Percentiles rank a stretch among this genome's conserved stretches.
Conservation (phyloP, 352 stramenopile species). For the Saprolegnia parasitica region DNA sequence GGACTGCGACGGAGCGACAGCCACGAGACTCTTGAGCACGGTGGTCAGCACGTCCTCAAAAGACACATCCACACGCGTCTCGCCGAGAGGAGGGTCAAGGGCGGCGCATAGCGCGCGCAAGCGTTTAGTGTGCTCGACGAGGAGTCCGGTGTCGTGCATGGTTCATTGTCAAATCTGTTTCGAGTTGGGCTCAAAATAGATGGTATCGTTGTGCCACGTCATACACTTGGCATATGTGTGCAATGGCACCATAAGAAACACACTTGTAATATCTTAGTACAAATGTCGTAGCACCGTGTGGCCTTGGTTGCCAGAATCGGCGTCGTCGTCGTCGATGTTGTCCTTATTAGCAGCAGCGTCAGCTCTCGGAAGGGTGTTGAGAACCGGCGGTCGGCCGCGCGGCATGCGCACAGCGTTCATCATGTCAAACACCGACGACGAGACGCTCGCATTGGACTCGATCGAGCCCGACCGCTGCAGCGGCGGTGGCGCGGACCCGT, state of each 20-base stretch:
- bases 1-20: constrained; percentile 11
- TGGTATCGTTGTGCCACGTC: not conserved
- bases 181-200: not conserved
- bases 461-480: not conserved
- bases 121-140: not conserved
- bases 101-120: not conserved
- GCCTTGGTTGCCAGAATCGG: no score
- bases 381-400: not conserved
- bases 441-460: not conserved
- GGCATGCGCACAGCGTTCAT: not conserved
- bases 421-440: constrained; percentile 9
- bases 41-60: constrained; percentile 2
- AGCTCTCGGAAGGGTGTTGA: no score
- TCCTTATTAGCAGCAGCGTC: no score
- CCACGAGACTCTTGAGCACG: not conserved
- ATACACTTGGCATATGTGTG: not conserved
- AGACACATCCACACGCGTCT: not conserved
- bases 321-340: no score
- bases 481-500: not conserved
- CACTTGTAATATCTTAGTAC: no score
- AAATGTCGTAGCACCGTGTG: no score
- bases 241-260: not conserved
- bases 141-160: not conserved
- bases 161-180: constrained; percentile 2
- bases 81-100: not conserved